Evolutionary conservation across 176 grass and related monocot genomes (phyloP), one percentile per base, ranked within the genome.

Genomic region (Oryza glumipatula): DNA sequence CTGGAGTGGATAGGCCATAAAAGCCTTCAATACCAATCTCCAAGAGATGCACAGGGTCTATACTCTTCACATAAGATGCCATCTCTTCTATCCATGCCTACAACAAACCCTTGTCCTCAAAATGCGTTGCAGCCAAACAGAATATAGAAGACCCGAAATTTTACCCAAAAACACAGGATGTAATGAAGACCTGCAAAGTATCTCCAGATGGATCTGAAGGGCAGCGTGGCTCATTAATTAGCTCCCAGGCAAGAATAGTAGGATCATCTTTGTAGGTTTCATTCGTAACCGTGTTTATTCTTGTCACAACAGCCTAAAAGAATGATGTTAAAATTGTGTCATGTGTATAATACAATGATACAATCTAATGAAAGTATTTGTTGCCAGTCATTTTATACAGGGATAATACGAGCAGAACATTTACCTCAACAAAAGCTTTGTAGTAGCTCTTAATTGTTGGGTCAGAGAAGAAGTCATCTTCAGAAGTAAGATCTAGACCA

Each of bases 11-110:
- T 0, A 83, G 85, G 49, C 89, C 93, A 70, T 94, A 98, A 85
- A 94, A 95, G 21, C 96, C 91, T 85, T 95, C 96, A 74, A 89
- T 36, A 39, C 91, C 91, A 16, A 95, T 65, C 65, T 84, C 80
- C 70, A 98, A 68, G 68, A 95, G 72, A 35, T 93, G 96, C 41
- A 85, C 11, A 47, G 85, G 73, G 52, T 95, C 95, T 38, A 93
- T 89, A 68, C 76, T 90, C 77, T 93, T 98, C 46, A 95, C 93
- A 74, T 90, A 84, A 68, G 80, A 60, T 24, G 76, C 77, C 93
- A 98, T 98, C 80, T 95, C 96, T 87, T 95, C 83, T 85, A 98
- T 94, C 93, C 93, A 98, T 87, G 80, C 91, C 91, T 98, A 84
- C 5, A 39, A 65, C 19, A 66, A 90, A 35, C 12, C 7, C 13